Percentiles rank a stretch among this genome's conserved stretches.
Conservation (phyloP, 2,329 filamentous ascomycete species). For the Didymellaceae sp. region DNA sequence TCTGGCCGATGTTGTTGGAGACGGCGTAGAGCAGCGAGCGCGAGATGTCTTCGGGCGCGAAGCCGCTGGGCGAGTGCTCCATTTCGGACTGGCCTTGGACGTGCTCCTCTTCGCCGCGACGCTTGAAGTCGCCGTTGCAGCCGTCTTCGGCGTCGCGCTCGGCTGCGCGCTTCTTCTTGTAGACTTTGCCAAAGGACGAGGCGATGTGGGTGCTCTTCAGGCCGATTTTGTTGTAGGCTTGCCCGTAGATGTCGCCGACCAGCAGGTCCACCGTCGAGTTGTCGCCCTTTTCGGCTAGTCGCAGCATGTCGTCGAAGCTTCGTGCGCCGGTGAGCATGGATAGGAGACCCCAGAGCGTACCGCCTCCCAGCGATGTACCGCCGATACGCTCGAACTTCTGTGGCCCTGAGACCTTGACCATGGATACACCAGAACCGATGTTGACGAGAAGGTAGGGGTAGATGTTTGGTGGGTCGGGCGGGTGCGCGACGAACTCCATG, state of each 20-base stretch:
- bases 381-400: constrained; percentile 88
- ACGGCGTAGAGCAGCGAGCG: constrained; percentile 92
- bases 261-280: constrained; percentile 95
- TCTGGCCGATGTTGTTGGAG: constrained; percentile 96
- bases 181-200: constrained; percentile 95
- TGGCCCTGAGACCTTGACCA: constrained; percentile 95
- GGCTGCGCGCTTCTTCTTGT: constrained; percentile 86
- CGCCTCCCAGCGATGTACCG: constrained; percentile 91
- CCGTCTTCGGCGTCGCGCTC: constrained; percentile 78
- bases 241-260: constrained; percentile 96
- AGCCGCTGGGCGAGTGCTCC: constrained; percentile 56
- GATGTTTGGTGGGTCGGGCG: constrained; percentile 67
- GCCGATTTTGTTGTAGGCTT: constrained; percentile 94
- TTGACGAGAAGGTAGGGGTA: constrained; percentile 98
- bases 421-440: constrained; percentile 94
- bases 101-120: constrained; percentile 45
- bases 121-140: constrained; percentile 59
- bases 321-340: constrained; percentile 90
- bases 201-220: constrained; percentile 95
- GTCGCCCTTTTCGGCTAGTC: constrained; percentile 87
- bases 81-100: constrained; percentile 38
- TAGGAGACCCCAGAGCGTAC: constrained; percentile 95
- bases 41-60: constrained; percentile 84
- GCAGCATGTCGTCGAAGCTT: constrained; percentile 97
- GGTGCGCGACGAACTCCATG: constrained; percentile 83